A percentile compares a stretch with the other conserved stretches of the same genome.
These are phyloP conservation scores for Ascochyta pisi DNA, from an alignment of 2,329 filamentous ascomycete genomes.

Conservation along the genomic window DNA sequence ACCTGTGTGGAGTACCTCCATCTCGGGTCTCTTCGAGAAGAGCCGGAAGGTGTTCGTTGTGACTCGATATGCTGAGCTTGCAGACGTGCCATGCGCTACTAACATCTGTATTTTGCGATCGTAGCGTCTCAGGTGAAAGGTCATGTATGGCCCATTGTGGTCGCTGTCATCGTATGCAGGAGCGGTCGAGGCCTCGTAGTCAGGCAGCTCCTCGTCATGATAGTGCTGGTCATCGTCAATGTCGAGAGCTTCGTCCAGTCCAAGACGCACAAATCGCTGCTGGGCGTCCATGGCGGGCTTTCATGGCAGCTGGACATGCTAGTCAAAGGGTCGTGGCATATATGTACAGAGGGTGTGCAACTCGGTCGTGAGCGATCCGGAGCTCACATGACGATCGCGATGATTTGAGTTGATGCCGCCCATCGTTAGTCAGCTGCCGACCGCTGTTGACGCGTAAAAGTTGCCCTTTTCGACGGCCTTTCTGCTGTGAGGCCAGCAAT, in stretches of 20 bases:
- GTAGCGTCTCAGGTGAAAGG: conserved; percentile 33
- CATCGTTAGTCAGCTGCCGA: conserved; percentile 11
- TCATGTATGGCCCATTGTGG: conserved; percentile 26
- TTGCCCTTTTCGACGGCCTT: background rate
- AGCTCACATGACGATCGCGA: conserved; percentile 19
- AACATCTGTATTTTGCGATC: conserved; percentile 37
- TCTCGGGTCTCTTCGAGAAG: conserved; percentile 45
- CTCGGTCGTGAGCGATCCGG: conserved; percentile 5
- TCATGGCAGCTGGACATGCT: conserved; percentile 11
- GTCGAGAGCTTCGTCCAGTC: conserved; percentile 20
- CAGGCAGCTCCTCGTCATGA: conserved; percentile 36
- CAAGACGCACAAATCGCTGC: conserved; percentile 21
- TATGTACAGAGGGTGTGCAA: conserved; percentile 13
- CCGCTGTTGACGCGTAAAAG: conserved; percentile 15
- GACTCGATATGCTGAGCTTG: conserved; percentile 35
- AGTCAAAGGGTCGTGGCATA: conserved; percentile 23
- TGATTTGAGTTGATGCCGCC: conserved; percentile 5
- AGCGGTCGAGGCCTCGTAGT: conserved; percentile 31
- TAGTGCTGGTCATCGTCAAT: conserved; percentile 16
- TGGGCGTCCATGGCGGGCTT: conserved; percentile 24
- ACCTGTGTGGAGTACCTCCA: conserved; percentile 36
- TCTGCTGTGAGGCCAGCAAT: too few species aligned
- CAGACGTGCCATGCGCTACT: conserved; percentile 23
- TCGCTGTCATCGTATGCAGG: conserved; percentile 35
- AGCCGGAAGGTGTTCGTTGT: conserved; percentile 31